Percentiles rank a stretch among this genome's conserved stretches.
phyloP scores from a whole-genome alignment of 108 stramenopile genomes.

The Schizochytrium sp. region DNA sequence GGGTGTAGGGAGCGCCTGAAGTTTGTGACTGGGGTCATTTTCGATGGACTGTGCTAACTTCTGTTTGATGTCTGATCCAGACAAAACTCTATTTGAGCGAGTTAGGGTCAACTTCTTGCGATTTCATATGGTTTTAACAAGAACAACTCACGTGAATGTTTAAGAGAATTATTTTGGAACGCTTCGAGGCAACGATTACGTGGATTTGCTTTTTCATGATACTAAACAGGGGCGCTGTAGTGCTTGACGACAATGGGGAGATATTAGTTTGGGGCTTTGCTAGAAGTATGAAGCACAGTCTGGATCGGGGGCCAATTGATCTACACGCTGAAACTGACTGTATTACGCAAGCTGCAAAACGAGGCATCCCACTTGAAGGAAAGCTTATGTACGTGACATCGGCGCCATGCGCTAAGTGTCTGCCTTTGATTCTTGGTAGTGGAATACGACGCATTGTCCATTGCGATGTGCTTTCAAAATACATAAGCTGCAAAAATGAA shows the following conservation, averaged over 20 bases:
- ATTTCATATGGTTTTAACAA: too few relatives aligned
- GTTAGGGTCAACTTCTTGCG: too few relatives aligned
- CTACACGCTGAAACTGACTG: constrained; percentile 25
- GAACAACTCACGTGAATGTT: too few relatives aligned
- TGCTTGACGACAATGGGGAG: background rate
- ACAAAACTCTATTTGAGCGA: too few relatives aligned
- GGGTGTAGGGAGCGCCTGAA: too few relatives aligned
- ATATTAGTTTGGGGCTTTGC: constrained; percentile 18
- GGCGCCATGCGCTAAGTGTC: constrained; percentile 13
- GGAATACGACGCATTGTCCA: background rate
- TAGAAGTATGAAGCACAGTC: background rate
- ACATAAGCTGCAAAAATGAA: background rate
- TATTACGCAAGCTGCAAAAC: background rate
- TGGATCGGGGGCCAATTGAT: background rate
- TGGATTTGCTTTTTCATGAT: background rate
- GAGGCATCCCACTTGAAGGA: background rate
- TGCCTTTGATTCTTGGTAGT: background rate
- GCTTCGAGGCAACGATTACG: too few relatives aligned
- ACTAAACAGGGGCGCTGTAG: constrained; percentile 23
- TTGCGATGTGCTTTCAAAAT: background rate
- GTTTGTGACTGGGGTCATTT: too few relatives aligned
- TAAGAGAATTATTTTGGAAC: too few relatives aligned
- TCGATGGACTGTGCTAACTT: too few relatives aligned
- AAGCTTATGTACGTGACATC: background rate
- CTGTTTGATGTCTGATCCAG: too few relatives aligned